Evolutionary conservation across 495 filamentous ascomycete species (phyloP).

Genomic region (Pseudoneurospora amorphoporcata): DNA sequence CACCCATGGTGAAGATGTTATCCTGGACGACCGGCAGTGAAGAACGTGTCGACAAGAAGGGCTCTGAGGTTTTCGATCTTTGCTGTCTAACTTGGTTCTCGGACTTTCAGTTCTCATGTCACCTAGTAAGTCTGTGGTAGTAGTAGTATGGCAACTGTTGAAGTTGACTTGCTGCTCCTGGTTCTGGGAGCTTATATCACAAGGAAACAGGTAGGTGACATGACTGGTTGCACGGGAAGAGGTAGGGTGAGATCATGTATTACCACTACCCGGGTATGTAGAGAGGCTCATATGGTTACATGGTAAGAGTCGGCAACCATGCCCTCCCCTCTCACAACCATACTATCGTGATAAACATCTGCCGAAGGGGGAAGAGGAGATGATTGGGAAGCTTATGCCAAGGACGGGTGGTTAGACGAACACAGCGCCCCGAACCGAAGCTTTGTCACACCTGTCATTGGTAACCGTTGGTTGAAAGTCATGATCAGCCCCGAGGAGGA

Average conservation of each 20-base stretch:
- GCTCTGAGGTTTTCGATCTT: slow-evolving; percentile 2
- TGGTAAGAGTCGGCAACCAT: background rate
- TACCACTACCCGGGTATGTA: background rate
- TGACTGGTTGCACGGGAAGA: background rate
- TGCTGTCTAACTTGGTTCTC: background rate
- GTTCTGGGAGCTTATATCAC: slow-evolving; percentile 5
- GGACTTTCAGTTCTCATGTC: background rate
- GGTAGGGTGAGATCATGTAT: background rate
- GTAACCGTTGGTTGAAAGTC: background rate
- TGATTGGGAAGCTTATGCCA: background rate
- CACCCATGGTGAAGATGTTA: slow-evolving; percentile 12
- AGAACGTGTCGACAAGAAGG: background rate
- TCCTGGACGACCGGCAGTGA: background rate
- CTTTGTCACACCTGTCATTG: background rate
- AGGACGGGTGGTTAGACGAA: background rate
- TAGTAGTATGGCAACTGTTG: slow-evolving; percentile 17
- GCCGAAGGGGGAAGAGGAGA: background rate
- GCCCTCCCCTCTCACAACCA: background rate
- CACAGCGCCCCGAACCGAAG: background rate
- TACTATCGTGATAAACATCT: background rate
- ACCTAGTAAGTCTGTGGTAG: background rate
- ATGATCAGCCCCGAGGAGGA: background rate
- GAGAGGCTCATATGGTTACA: background rate
- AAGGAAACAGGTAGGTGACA: background rate
- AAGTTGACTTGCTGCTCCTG: slow-evolving; percentile 12